Base-by-base conservation (phyloP, 73 alveolate species). In the Paramecium primaurelia region DNA sequence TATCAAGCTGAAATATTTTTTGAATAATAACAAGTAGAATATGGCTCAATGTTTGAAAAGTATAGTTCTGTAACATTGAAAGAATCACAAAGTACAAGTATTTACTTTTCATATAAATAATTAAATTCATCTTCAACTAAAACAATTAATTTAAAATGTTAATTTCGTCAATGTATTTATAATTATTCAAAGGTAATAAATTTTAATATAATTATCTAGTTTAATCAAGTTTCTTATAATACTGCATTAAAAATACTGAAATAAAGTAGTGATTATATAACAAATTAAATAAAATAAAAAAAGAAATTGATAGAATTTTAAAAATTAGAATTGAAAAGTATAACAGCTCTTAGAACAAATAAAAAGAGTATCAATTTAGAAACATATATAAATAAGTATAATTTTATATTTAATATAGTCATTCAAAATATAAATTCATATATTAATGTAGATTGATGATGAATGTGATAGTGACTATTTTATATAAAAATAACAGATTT, bases 41-140 rank as follows among this genome's bases (percentile, higher is more conserved):
- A 34, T 75, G 88, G 88, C n/a, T 75, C 88, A 1, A 75, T 75
- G 88, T 75, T 75, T 40, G 88, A 75, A 75, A 75, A 75, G n/a
- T 75, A 34, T 75, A 75, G 88, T 40, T 34, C 38, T 36, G 59
- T 75, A 10, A 32, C 88, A 12, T 38, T 75, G 14, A 75, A 75
- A 14, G 88, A 75, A 22, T 75, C 88, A 75, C n/a, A 75, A 36
- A 37, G 20, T 14, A 40, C 59, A 75, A n/a, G 49, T 4, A 75
- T 75, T 75, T 75, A 75, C 32, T 75, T 75, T 75, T 34, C 59
- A 37, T 75, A 34, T 9, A 75, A 40, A 75, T 12, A 37, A 22
- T 36, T 75, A 34, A 32, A 22, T 32, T 6, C 16, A 37, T 11
- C 25, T 12, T 8, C 14, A 0, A 14, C 32, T 12, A 34, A 75